Evolutionary conservation across 768 basidiomycete genomes (phyloP), one percentile per base, ranked within the genome.

Genomic region (Tricholoma saponaceum): DNA sequence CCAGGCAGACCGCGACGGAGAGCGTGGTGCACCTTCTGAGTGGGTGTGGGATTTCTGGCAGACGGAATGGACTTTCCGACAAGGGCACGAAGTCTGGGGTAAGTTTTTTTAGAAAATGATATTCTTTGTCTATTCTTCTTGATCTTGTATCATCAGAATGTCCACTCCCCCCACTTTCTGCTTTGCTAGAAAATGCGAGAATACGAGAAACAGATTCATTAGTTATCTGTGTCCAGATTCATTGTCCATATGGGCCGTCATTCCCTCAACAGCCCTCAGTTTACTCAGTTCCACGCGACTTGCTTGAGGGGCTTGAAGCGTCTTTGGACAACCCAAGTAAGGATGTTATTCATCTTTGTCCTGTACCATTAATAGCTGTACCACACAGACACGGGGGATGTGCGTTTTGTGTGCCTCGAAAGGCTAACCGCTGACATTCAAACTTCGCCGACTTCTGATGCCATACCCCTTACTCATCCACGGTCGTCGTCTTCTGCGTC

Each of bases 11-110:
- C 76, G 81, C 50, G 70, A 73, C 10, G 88, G 87, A 5, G 80
- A 84, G 63, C 78, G 85, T 10, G 82, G 84, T 5, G 82, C 84
- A 0, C 82, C 86, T 14, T 74, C 85, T 28, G 82, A 87, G 41
- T 91, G 87, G 86, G 74, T 85, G 23, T 91, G 88, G 87, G 84
- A 89, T 56, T 73, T 72, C 55, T 87, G 86, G 83, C 82, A 87
- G 58, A 80, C 76, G 58, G 85, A 87, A 58, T 90, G 83, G 82
- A 77, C 81, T 1, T 92, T 90, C 72, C 74, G 87, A 43, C 79
- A 78, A 52, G 86, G 86, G 54, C 82, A 80, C 54, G 87, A 90
- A 74, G 86, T 88, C 41, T 90, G 85, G 86, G 84, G 87, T 88
- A 65, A 64, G 81, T 60, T 1, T 56, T 25, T n/a, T 22, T 2